These are phyloP conservation scores for Anthoceros angustus DNA, from an alignment of 225 moss, liverwort and hornwort species.

Conservation along the genomic window DNA sequence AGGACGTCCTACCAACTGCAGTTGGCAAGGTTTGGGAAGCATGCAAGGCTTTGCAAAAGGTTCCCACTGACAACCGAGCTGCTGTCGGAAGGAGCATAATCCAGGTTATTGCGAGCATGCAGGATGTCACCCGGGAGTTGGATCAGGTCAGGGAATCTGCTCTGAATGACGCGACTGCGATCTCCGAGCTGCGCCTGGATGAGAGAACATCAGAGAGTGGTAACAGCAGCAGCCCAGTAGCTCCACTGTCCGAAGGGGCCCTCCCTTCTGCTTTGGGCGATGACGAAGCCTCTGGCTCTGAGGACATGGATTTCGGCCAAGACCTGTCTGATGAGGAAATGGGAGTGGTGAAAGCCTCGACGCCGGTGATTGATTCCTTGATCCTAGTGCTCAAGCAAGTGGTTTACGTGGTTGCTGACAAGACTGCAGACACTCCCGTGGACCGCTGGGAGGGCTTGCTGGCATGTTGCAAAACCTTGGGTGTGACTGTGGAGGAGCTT, in stretches of 20 bases:
- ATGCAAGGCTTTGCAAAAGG: constrained; percentile 32
- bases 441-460: constrained; percentile 32
- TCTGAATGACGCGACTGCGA: constrained; percentile 18
- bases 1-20: constrained; percentile 28
- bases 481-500: constrained; percentile 38
- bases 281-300: constrained; percentile 22
- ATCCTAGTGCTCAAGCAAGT: constrained; percentile 37
- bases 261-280: constrained; percentile 10
- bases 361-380: constrained; percentile 23
- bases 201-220: constrained; percentile 9
- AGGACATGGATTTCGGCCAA: constrained; percentile 37
- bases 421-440: constrained; percentile 29
- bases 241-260: constrained; percentile 12
- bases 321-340: constrained; percentile 43
- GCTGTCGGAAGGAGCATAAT: constrained; percentile 45
- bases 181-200: constrained; percentile 31
- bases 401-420: constrained; percentile 40
- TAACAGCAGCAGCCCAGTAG: constrained; percentile 14
- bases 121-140: constrained; percentile 46
- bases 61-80: constrained; percentile 39
- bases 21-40: constrained; percentile 47
- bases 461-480: constrained; percentile 26
- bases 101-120: constrained; percentile 42
- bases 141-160: constrained; percentile 35
- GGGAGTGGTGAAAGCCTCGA: constrained; percentile 34